Conservation (phyloP, 495 filamentous ascomycete genomes). For the Jackrogersella minutella region DNA sequence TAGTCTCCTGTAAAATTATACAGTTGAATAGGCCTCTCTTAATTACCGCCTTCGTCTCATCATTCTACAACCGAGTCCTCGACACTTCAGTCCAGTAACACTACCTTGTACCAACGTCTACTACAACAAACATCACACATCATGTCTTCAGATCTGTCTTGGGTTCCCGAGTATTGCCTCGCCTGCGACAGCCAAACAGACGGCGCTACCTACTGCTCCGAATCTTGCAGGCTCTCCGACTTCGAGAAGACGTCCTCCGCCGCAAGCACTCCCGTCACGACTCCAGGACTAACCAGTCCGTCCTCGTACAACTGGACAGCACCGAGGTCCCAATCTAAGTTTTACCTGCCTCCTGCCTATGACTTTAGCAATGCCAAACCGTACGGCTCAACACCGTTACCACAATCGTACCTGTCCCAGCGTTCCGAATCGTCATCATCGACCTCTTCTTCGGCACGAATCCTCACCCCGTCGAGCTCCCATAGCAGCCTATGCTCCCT, state of each 20-base stretch:
- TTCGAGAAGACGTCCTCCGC: conserved; percentile 72
- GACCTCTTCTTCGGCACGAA: conserved; percentile 43
- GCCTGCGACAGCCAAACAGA: conserved; percentile 90
- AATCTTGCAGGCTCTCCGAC: conserved; percentile 89
- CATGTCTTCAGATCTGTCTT: conserved; percentile 73
- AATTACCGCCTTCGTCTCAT: background rate
- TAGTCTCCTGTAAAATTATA: conserved; percentile 28
- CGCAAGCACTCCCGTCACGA: conserved; percentile 62
- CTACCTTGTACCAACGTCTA: conserved; percentile 16
- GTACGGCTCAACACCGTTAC: conserved; percentile 52
- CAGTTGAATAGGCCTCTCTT: conserved; percentile 10
- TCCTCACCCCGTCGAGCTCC: conserved; percentile 80
- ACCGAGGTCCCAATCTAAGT: conserved; percentile 54
- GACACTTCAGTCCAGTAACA: conserved; percentile 21
- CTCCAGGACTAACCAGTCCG: conserved; percentile 57
- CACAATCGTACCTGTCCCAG: conserved; percentile 39
- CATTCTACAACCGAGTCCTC: conserved; percentile 7
- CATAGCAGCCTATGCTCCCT: conserved; percentile 86
- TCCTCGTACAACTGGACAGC: conserved; percentile 57
- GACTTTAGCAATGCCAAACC: conserved; percentile 67
- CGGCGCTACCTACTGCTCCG: conserved; percentile 87
- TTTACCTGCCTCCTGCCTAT: conserved; percentile 75
- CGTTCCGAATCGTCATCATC: conserved; percentile 51
- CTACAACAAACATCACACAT: conserved; percentile 40
- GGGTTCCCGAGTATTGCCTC: conserved; percentile 94